phyloP scores from a whole-genome alignment of 768 basidiomycete genomes.

The Ephemerocybe angulata region DNA sequence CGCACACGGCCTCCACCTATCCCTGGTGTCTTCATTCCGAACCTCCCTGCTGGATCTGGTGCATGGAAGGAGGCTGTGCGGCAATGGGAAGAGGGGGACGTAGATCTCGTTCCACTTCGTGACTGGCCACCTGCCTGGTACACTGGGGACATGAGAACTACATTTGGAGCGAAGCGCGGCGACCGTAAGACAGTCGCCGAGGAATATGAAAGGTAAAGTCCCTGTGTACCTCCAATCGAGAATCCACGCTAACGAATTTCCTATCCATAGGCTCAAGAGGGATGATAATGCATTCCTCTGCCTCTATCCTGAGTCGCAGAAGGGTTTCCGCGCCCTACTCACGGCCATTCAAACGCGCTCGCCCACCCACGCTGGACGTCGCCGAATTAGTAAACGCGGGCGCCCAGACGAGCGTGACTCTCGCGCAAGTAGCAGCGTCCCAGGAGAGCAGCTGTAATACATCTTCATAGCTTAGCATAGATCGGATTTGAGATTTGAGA shows the following conservation, averaged over 20 bases:
- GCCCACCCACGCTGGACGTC: too few relatives aligned
- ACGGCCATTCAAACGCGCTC: neutral
- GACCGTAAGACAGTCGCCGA: slow-evolving; percentile 17
- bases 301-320: slow-evolving; percentile 13
- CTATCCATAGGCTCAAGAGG: slow-evolving; percentile 10
- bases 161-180: slow-evolving; percentile 17
- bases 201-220: slow-evolving; percentile 22
- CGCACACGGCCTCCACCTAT: too few relatives aligned
- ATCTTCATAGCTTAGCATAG: too few relatives aligned
- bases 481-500: too few relatives aligned
- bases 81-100: slow-evolving; percentile 27
- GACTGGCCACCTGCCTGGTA: slow-evolving; percentile 28
- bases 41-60: slow-evolving; percentile 12
- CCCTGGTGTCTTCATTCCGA: slow-evolving; percentile 19
- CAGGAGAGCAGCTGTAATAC: too few relatives aligned
- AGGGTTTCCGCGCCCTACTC: neutral
- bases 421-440: too few relatives aligned
- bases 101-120: slow-evolving; percentile 19
- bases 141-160: slow-evolving; percentile 16
- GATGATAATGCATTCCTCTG: slow-evolving; percentile 11
- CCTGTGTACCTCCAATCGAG: neutral
- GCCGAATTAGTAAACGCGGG: neutral
- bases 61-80: slow-evolving; percentile 24
- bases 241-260: neutral
- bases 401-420: neutral